Evolutionary conservation across 2,329 filamentous ascomycete species (phyloP), one percentile per base, ranked within the genome.

Genomic region (Fusarium burgessii): DNA sequence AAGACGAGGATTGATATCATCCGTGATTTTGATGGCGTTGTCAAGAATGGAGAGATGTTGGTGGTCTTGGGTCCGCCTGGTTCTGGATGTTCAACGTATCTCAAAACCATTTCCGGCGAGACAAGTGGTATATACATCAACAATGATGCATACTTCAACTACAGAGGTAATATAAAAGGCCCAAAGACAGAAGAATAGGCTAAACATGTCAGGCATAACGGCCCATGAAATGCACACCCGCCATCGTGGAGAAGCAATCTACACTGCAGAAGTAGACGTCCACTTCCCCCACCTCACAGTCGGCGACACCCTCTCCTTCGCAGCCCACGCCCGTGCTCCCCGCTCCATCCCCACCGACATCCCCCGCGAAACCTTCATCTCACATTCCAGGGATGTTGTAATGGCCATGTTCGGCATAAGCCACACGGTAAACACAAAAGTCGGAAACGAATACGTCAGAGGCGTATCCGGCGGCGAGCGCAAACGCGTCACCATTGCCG

Each of bases 61-160:
- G 88, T 93, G 7, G 91, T 93, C 3, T 83, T 93, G 14, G 91
- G 91, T 5, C 90, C 90, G 50, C 91, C 91, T 13, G 87, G 87
- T 18, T 84, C 86, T 11, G 91, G 91, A 46, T 97, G 93, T 78
- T 93, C 92, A 15, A 96, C 93, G 3, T 90, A 95, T 72, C 83
- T 96, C 58, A 95, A 95, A 82, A 92, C 92, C 0, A 88, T 96
- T 67, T 88, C 92, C 4, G 93, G 93, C 58, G 92, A 95, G 81
- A 93, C 91, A 2, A 90, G 93, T 71, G 93, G 93, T 35, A 90
- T 95, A 65, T 88, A 87, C 72, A 84, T 95, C 14, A 91, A 93
- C 52, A 82, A 90, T 8, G 82, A 85, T 32, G 90, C 91, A 0
- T 88, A 92, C 66, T 88, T 96, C 75, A 94, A 96, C 81, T 96